Base-by-base conservation (phyloP, 208 protist genomes). In the Leishmania guyanensis region DNA sequence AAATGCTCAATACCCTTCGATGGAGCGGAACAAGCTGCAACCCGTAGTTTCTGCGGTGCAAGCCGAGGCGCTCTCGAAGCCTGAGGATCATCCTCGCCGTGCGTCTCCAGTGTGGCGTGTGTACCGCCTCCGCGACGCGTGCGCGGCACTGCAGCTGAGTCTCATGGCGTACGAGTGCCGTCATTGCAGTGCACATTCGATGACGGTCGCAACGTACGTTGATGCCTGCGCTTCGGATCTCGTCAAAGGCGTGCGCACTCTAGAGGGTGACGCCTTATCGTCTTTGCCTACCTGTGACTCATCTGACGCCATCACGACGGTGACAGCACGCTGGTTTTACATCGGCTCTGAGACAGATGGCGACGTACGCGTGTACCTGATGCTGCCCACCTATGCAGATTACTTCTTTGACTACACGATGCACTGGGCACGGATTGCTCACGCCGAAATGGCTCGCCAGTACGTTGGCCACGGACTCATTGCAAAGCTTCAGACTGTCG, bases 401-500 rank as follows among this genome's bases (percentile, higher is more conserved):
- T 48, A 87, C 22, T 90, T 90, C 39, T 82, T 80, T 22, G 92
- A 90, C 70, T 77, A 78, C 20, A 89, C 84, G 33, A 79, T 84
- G 39, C 20, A 69, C 14, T 95, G 84, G 89, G 88, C 89, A 4
- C 64, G 70, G 54, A 69, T 90, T 14, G 90, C 88, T 12, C 70
- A 90, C 56, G 54, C 80, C 17, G 88, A 91, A 74, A 82, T 89
- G 81, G 75, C 78, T 51, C 88, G 90, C n/a, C 89, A 94, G 81
- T 94, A 91, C 84, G 66, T 62, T 16, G 81, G 78, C 10, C 68
- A 77, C 5, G 86, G 85, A 73, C 75, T 81, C 51, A 92, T 96
- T 39, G 93, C 93, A 12, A 75, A 88, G 71, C 78, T 94, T 48
- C 88, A 92, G 75, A 94, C 91, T 3, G 74, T 94, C 22, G 93